phyloP scores from a whole-genome alignment of 495 filamentous ascomycete genomes.

The Parachaetomium inaequale region DNA sequence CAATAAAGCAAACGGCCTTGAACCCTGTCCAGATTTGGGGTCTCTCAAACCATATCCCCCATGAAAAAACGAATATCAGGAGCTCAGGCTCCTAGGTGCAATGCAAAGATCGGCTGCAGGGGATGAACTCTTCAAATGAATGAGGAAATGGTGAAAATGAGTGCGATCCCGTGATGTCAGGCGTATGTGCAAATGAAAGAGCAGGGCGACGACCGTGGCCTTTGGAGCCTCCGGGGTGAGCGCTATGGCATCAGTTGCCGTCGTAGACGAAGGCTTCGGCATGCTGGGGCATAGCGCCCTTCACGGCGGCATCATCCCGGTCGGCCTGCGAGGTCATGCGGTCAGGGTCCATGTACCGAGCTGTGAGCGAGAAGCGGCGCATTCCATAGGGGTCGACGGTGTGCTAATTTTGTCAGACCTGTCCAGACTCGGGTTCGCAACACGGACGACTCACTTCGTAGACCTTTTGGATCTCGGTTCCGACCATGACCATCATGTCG shows the following conservation, averaged over 20 bases:
- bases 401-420: slow-evolving; percentile 51
- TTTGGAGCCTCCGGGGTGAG: background rate
- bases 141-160: background rate
- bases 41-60: background rate
- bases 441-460: slow-evolving; percentile 59
- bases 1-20: background rate
- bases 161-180: background rate
- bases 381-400: slow-evolving; percentile 52
- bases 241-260: slow-evolving; percentile 1
- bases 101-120: background rate
- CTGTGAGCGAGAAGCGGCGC: slow-evolving; percentile 65
- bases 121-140: background rate
- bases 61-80: background rate
- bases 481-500: slow-evolving; percentile 82
- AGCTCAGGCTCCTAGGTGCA: background rate
- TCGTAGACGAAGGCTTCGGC: slow-evolving; percentile 26
- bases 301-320: slow-evolving; percentile 23
- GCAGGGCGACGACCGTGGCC: no score
- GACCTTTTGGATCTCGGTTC: slow-evolving; percentile 61
- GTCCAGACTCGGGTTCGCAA: background rate
- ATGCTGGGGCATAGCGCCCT: slow-evolving; percentile 37
- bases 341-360: slow-evolving; percentile 49
- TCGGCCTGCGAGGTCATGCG: slow-evolving; percentile 36
- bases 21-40: slow-evolving; percentile 1
- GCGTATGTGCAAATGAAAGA: background rate